Percentiles rank a stretch among this genome's conserved stretches.
Evolutionary conservation across 768 basidiomycete species (phyloP).

Genomic region (Paxillus involutus): DNA sequence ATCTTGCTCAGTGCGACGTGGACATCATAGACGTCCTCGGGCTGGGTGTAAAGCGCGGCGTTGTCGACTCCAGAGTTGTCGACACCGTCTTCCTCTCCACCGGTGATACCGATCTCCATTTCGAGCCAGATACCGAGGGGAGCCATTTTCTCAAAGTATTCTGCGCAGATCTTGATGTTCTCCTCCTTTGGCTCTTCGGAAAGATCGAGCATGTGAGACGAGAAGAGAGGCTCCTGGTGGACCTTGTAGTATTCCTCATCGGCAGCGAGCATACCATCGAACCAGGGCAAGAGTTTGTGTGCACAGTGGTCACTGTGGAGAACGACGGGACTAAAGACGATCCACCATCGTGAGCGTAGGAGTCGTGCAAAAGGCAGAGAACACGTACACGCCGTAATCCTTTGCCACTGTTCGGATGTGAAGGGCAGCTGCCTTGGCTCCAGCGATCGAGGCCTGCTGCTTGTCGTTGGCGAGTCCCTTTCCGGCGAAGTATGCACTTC

Average conservation of each 20-base stretch:
- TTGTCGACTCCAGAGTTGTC: conserved; percentile 98
- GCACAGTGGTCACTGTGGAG: conserved; percentile 99
- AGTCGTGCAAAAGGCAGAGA: not conserved
- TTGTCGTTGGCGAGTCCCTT: conserved; percentile 95
- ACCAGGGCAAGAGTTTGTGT: conserved; percentile 96
- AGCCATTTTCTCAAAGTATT: conserved; percentile 96
- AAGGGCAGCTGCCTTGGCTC: conserved; percentile 89
- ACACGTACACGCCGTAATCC: conserved; percentile 86
- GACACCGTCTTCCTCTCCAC: conserved; percentile 99
- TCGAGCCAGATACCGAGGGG: conserved; percentile 94
- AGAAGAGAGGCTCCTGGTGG: conserved; percentile 86
- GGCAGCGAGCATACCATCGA: conserved; percentile 98
- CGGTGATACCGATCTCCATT: conserved; percentile 99
- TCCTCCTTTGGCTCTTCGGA: conserved; percentile 91
- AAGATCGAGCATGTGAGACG: conserved; percentile 98
- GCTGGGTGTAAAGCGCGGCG: conserved; percentile 92
- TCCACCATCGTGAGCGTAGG: conserved; percentile 1
- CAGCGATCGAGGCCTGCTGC: conserved; percentile 93
- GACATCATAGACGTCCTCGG: conserved; percentile 93
- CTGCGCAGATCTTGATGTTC: conserved; percentile 90
- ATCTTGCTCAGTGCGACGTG: conserved; percentile 81
- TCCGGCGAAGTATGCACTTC: conserved; percentile 93
- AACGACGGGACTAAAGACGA: conserved; percentile 74
- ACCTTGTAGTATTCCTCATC: conserved; percentile 91
- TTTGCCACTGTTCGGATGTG: conserved; percentile 88